Percentiles rank a stretch among this genome's conserved stretches.
Conservation (phyloP, 129 eudicot genomes). For the Artemisia argyi region DNA sequence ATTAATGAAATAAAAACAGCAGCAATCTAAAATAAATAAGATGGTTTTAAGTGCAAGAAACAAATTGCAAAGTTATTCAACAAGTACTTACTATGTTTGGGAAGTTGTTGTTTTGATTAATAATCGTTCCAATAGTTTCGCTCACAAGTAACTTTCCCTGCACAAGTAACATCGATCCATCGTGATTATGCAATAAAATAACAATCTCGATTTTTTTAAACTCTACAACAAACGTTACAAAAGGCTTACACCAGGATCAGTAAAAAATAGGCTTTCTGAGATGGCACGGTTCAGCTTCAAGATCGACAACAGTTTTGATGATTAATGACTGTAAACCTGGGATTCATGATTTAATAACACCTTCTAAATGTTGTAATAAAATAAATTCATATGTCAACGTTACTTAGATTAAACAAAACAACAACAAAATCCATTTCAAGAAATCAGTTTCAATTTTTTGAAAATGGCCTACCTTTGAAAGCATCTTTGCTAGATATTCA, state of each 20-base stretch:
- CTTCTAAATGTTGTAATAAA: slow-evolving; percentile 48
- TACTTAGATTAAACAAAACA: not conserved
- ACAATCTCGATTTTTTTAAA: not conserved
- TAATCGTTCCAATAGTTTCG: no score
- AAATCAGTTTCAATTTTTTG: no score
- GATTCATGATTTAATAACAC: slow-evolving; percentile 48
- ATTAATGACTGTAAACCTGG: slow-evolving; percentile 44
- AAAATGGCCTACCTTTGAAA: slow-evolving; percentile 36
- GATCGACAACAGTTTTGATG: slow-evolving; percentile 41
- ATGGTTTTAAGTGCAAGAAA: no score
- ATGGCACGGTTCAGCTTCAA: slow-evolving; percentile 44
- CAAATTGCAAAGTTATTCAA: no score
- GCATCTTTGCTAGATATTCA: slow-evolving; percentile 54
- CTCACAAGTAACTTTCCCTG: no score
- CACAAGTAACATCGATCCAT: not conserved
- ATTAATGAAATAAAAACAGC: no score
- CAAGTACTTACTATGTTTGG: no score
- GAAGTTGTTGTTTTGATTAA: no score
- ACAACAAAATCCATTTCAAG: no score
- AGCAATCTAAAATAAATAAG: no score
- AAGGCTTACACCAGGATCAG: slow-evolving; percentile 47
- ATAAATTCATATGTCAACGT: not conserved
- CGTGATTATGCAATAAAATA: not conserved
- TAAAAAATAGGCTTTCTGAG: slow-evolving; percentile 46
- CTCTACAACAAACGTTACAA: not conserved